Evolutionary conservation across 2,329 filamentous ascomycete genomes (phyloP).

Genomic region (Plenodomus biglobosus): DNA sequence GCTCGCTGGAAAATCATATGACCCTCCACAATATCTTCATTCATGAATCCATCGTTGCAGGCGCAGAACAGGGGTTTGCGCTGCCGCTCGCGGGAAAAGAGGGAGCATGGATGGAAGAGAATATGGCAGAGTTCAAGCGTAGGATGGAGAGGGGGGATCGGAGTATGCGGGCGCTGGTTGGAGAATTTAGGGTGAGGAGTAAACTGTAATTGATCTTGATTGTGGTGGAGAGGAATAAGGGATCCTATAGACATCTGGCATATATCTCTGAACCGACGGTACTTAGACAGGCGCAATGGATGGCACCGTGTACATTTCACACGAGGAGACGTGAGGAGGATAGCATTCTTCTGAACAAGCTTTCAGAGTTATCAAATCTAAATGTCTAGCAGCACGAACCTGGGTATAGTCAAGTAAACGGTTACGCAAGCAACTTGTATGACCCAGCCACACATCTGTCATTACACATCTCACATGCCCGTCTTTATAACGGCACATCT

Average conservation of each 20-base stretch:
- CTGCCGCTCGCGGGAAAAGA: slow-evolving; percentile 28
- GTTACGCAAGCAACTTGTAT: background rate
- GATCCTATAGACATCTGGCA: too few species aligned
- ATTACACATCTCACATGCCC: background rate
- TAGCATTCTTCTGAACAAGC: background rate
- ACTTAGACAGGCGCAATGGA: too few species aligned
- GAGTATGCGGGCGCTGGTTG: slow-evolving; percentile 21
- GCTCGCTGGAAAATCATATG: slow-evolving; percentile 14
- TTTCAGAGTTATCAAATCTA: background rate
- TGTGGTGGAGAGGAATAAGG: background rate
- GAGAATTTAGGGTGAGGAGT: slow-evolving; percentile 9
- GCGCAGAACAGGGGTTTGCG: slow-evolving; percentile 30
- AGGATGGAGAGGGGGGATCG: slow-evolving; percentile 23
- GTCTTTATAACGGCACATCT: slow-evolving; percentile 55
- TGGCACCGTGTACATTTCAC: too few species aligned
- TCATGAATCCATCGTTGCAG: slow-evolving; percentile 29
- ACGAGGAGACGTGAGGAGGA: too few species aligned
- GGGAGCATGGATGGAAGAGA: slow-evolving; percentile 23
- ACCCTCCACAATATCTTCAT: slow-evolving; percentile 32
- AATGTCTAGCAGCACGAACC: background rate
- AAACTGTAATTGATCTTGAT: background rate
- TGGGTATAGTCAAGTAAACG: background rate
- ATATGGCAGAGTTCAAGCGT: slow-evolving; percentile 25
- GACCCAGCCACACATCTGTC: too few species aligned
- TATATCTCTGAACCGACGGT: too few species aligned